Conservation (phyloP, 2,329 filamentous ascomycete genomes). For the Ascochyta fabae region DNA sequence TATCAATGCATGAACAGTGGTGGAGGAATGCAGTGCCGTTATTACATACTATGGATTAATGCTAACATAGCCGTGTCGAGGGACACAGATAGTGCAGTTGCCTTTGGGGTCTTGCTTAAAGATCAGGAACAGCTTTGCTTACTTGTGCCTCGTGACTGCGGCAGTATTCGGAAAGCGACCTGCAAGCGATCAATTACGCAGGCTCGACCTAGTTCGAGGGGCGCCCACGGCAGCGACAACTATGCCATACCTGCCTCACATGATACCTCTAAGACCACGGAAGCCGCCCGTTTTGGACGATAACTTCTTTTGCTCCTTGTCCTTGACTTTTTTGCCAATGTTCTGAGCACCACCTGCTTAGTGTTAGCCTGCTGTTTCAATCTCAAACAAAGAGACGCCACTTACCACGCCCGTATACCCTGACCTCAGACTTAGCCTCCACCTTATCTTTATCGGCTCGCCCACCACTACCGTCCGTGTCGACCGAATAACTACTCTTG, state of each 20-base stretch:
- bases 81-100: not conserved
- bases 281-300: conserved; percentile 52
- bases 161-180: not conserved
- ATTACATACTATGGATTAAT: not conserved
- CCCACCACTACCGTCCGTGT: conserved; percentile 44
- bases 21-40: no score
- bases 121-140: not conserved
- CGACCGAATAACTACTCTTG: conserved; percentile 51
- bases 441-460: conserved; percentile 53
- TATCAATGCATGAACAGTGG: no score
- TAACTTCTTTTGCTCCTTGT: conserved; percentile 54
- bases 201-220: not conserved
- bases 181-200: no score
- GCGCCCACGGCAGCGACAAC: not conserved
- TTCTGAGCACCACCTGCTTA: conserved; percentile 59
- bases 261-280: conserved; percentile 49
- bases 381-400: conserved; percentile 13
- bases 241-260: conserved; percentile 24
- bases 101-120: not conserved
- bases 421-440: conserved; percentile 56
- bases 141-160: not conserved
- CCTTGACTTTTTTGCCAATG: conserved; percentile 60
- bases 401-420: conserved; percentile 63
- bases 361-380: conserved; percentile 41
- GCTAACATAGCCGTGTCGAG: not conserved